Conservation (phyloP, 805 yeast genomes). For the Lipomyces sp. region DNA sequence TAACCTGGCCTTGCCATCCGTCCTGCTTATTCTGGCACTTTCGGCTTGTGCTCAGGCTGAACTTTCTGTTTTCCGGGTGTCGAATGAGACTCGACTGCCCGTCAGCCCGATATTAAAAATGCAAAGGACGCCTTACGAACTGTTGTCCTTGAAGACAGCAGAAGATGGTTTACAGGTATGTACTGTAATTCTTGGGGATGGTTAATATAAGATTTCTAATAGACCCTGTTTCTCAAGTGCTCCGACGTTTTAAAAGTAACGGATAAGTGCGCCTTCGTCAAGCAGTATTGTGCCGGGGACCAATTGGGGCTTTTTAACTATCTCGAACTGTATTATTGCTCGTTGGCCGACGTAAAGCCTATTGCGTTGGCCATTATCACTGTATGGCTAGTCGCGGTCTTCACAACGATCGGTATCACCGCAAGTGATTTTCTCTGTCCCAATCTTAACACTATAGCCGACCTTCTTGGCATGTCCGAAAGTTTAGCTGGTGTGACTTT, state of each 20-base stretch:
- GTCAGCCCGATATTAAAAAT: slow-evolving; percentile 8
- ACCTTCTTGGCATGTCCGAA: slow-evolving; percentile 66
- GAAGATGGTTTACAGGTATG: slow-evolving; percentile 23
- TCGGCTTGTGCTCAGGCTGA: not conserved
- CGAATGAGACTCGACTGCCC: slow-evolving; percentile 2
- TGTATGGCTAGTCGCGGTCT: slow-evolving; percentile 51
- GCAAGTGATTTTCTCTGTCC: slow-evolving; percentile 87
- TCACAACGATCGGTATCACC: slow-evolving; percentile 70
- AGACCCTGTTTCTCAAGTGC: slow-evolving; percentile 17
- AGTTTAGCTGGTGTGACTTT: slow-evolving; percentile 78
- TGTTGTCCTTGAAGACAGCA: slow-evolving; percentile 11
- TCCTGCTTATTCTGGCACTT: not conserved
- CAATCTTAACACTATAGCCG: slow-evolving; percentile 69
- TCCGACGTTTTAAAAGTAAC: slow-evolving; percentile 22
- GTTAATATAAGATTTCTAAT: not conserved
- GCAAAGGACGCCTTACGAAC: slow-evolving; percentile 8
- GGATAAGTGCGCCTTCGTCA: slow-evolving; percentile 38
- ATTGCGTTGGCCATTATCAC: slow-evolving; percentile 34
- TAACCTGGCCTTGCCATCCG: not conserved
- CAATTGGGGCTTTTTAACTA: slow-evolving; percentile 34
- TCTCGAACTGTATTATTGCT: slow-evolving; percentile 38
- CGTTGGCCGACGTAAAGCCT: slow-evolving; percentile 13
- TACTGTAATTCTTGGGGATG: not conserved
- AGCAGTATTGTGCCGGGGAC: slow-evolving; percentile 30
- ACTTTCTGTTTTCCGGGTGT: not conserved